phyloP scores from a whole-genome alignment of 352 stramenopile genomes.

The Pythium angustatum region DNA sequence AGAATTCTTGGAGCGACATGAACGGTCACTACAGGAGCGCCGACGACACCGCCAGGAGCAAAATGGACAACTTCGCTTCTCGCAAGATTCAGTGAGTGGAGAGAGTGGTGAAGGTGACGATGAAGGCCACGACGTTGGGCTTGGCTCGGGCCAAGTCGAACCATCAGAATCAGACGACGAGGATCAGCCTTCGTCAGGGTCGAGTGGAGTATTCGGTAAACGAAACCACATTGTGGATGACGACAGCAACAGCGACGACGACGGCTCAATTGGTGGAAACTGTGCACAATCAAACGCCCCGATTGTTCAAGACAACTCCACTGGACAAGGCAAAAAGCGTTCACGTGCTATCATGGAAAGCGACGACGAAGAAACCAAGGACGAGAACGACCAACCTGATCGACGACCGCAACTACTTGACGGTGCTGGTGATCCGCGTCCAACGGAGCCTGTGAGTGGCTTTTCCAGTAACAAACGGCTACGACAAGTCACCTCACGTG shows the following conservation, averaged over 20 bases:
- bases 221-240: constrained; percentile 22
- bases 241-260: constrained; percentile 23
- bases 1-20: constrained; percentile 17
- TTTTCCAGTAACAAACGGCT: constrained; percentile 20
- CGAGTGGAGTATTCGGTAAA: not conserved
- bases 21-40: not conserved
- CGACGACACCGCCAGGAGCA: not conserved
- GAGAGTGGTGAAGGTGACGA: not conserved
- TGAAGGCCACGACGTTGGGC: constrained; percentile 16
- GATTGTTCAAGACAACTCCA: not conserved
- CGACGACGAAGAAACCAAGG: constrained; percentile 37
- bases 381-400: constrained; percentile 22
- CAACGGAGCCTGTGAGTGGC: not conserved
- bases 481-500: constrained; percentile 11
- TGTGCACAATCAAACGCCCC: not conserved
- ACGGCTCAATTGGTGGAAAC: not conserved
- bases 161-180: constrained; percentile 25
- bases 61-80: too few relatives aligned
- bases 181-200: constrained; percentile 5
- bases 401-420: constrained; percentile 13
- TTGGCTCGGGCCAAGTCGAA: constrained; percentile 1
- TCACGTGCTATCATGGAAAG: constrained; percentile 36
- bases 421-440: not conserved
- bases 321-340: constrained; percentile 7
- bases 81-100: too few relatives aligned